These are phyloP conservation scores for Phanerochaete carnosa DNA, from an alignment of 768 basidiomycete genomes.

Conservation along the genomic window DNA sequence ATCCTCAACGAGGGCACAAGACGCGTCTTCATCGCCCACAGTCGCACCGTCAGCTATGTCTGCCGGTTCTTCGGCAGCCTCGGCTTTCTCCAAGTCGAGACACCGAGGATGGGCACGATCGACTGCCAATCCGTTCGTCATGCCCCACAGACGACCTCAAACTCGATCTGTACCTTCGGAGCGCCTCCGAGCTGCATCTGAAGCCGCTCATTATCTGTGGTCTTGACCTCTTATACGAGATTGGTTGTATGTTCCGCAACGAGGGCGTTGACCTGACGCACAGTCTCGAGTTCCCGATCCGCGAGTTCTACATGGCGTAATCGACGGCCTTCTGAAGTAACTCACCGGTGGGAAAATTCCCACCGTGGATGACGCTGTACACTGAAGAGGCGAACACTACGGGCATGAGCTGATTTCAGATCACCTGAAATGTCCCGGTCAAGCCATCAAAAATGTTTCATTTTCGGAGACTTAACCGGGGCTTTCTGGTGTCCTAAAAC, in stretches of 20 bases:
- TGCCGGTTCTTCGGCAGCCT: constrained; percentile 85
- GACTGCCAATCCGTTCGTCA: constrained; percentile 99
- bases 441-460: too few species aligned
- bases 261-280: constrained; percentile 99
- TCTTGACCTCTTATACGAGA: constrained; percentile 96
- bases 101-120: constrained; percentile 94
- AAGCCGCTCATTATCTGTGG: constrained; percentile 98
- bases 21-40: constrained; percentile 86
- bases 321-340: constrained; percentile 88
- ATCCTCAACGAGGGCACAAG: constrained; percentile 91
- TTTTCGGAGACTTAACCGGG: too few species aligned
- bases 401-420: too few species aligned
- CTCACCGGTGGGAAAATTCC: constrained; percentile 88
- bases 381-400: constrained; percentile 84
- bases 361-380: constrained; percentile 86
- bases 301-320: constrained; percentile 99
- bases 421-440: too few species aligned
- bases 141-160: constrained; percentile 98
- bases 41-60: constrained; percentile 88
- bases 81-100: constrained; percentile 98
- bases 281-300: constrained; percentile 98
- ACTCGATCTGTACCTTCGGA: constrained; percentile 93
- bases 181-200: constrained; percentile 96
- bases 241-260: constrained; percentile 96
- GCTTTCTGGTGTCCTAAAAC: too few species aligned